Evolutionary conservation across 2,329 filamentous ascomycete species (phyloP), one percentile per base, ranked within the genome.

Genomic region (Coniochaeta sp.): DNA sequence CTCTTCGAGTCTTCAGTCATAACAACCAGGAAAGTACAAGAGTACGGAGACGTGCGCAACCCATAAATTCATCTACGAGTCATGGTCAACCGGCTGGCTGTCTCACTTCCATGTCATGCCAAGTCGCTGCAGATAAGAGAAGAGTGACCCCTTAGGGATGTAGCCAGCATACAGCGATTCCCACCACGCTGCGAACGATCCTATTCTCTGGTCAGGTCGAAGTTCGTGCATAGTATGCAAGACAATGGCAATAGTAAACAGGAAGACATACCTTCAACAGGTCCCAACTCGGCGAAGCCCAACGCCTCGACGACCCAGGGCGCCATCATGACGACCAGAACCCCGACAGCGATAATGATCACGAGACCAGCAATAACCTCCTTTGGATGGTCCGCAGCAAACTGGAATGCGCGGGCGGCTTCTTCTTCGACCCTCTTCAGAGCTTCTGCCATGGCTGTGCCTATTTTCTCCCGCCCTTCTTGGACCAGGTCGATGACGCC

Each of bases 71-170:
- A n/a, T n/a, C n/a, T n/a, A n/a, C n/a, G n/a, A n/a, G n/a, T n/a
- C n/a, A n/a, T n/a, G n/a, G n/a, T n/a, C n/a, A n/a, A n/a, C n/a
- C n/a, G n/a, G 5, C 19, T 22, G 42, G n/a, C 19, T 52, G 24
- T 17, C 16, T 36, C 38, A 34, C 30, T 34, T 34, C 65, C 65
- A 67, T n/a, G 64, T 66, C 74, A 78, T 78, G 0, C 75, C 75
- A 61, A 78, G 62, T 14, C 73, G 67, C 69, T 78, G 75, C 34
- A 79, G 72, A 57, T 70, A 79, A 2, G 71, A 70, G 61, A 77
- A 76, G n/a, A 79, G 62, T 4, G 75, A 74, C 0, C 68, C 69
- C 60, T 72, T 72, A 0, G 75, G 72, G 57, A 78, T 73, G 55
- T 70, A 70, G 1, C 74, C 75, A 2, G 65, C 66, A 64, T 77